Conservation (phyloP, 345 rosid genomes). For the Moringa oleifera region DNA sequence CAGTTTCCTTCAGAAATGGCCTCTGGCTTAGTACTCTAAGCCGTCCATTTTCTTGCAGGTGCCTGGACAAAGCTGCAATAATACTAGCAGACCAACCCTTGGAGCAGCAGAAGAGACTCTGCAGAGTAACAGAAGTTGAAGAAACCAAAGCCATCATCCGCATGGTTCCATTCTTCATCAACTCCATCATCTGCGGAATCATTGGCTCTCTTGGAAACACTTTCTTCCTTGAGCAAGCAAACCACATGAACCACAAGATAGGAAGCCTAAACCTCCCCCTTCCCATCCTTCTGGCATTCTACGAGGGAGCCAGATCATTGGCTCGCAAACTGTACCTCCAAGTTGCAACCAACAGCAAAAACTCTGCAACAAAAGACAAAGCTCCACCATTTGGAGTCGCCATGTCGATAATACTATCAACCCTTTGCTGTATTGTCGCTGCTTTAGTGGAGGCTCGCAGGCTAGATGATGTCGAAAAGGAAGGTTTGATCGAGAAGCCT, state of each 20-base stretch:
- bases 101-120: slow-evolving; percentile 29
- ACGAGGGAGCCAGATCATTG: slow-evolving; percentile 19
- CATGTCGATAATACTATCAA: slow-evolving; percentile 27
- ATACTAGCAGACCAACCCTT: slow-evolving; percentile 19
- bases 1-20: no score
- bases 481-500: slow-evolving; percentile 15
- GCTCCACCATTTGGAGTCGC: slow-evolving; percentile 27
- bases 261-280: slow-evolving; percentile 27
- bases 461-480: slow-evolving; percentile 13
- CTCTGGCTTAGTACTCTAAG: no score
- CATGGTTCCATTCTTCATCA: slow-evolving; percentile 22
- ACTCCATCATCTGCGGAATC: slow-evolving; percentile 27
- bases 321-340: background rate
- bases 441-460: slow-evolving; percentile 33
- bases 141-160: slow-evolving; percentile 25
- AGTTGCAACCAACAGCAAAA: background rate
- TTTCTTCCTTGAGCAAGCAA: slow-evolving; percentile 36
- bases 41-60: slow-evolving; percentile 12
- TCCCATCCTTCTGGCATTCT: slow-evolving; percentile 27
- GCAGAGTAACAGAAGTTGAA: slow-evolving; percentile 38
- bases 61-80: slow-evolving; percentile 34
- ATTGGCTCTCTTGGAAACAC: slow-evolving; percentile 30
- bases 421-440: slow-evolving; percentile 26
- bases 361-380: background rate
- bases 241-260: slow-evolving; percentile 23